A percentile compares a stretch with the other conserved stretches of the same genome.
phyloP scores from a whole-genome alignment of 2,329 filamentous ascomycete species.

The Botryotinia globosa region DNA sequence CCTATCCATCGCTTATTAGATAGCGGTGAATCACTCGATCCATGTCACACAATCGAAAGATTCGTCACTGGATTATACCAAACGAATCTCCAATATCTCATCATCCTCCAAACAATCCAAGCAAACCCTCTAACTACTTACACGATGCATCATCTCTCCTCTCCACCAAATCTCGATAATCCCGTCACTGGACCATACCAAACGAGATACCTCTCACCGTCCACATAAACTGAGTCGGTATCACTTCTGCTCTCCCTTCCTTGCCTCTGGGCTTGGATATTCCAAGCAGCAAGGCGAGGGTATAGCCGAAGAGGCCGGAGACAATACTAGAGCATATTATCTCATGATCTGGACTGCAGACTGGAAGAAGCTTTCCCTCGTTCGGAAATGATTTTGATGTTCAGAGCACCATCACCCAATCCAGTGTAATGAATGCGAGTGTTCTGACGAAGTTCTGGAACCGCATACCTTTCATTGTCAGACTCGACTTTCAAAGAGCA shows the following conservation, averaged over 20 bases:
- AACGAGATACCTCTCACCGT: neutral
- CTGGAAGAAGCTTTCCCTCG: neutral
- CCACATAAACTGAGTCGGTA: neutral
- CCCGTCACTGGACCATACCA: neutral
- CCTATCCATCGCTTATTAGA: neutral
- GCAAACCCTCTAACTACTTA: neutral
- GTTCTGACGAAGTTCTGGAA: neutral
- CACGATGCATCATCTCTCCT: neutral
- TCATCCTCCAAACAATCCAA: neutral
- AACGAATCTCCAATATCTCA: neutral
- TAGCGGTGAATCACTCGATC: neutral
- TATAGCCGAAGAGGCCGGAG: neutral
- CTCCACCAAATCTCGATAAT: neutral
- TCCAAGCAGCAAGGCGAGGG: neutral
- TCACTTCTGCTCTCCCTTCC: neutral
- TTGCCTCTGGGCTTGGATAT: neutral
- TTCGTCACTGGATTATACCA: neutral
- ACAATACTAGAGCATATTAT: neutral
- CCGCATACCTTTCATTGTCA: neutral
- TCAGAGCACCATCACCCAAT: neutral
- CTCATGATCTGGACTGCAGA: neutral
- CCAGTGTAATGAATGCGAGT: neutral
- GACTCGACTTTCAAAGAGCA: neutral
- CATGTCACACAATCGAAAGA: neutral
- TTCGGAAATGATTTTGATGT: neutral